Conservation (phyloP, 2,329 filamentous ascomycete genomes). For the Colletotrichum sp. region DNA sequence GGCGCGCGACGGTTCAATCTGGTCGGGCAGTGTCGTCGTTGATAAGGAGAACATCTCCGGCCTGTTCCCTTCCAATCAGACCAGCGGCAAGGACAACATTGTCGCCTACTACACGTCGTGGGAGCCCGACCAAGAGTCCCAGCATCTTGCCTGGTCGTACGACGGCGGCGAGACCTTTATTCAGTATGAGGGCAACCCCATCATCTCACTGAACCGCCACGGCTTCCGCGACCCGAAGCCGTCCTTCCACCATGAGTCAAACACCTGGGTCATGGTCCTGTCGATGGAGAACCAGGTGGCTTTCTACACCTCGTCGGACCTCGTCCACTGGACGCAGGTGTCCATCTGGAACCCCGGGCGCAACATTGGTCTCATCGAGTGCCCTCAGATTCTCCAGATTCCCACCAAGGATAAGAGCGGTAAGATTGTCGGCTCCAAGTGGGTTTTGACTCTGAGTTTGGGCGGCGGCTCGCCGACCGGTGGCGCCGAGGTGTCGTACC, state of each 20-base stretch:
- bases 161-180: constrained; percentile 68
- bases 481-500: constrained; percentile 15
- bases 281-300: constrained; percentile 64
- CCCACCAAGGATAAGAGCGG: constrained; percentile 56
- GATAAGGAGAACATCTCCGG: constrained; percentile 70
- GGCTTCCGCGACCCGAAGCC: constrained; percentile 73
- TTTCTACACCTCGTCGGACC: constrained; percentile 65
- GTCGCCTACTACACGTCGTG: constrained; percentile 54
- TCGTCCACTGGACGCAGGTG: constrained; percentile 58
- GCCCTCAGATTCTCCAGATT: constrained; percentile 37
- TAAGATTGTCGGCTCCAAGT: constrained; percentile 4
- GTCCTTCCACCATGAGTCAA: constrained; percentile 53
- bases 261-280: constrained; percentile 62
- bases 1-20: constrained; percentile 48
- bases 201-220: constrained; percentile 57
- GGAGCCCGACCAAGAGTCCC: constrained; percentile 50
- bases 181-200: constrained; percentile 64
- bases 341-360: constrained; percentile 16
- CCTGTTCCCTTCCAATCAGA: constrained; percentile 65
- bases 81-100: constrained; percentile 49
- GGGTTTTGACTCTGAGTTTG: constrained; percentile 19
- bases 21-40: constrained; percentile 61
- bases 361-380: constrained; percentile 47
- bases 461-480: constrained; percentile 15
- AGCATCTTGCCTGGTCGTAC: constrained; percentile 65